Evolutionary conservation across 2,329 filamentous ascomycete genomes (phyloP).

Genomic region (Colletotrichum gloeosporioides): DNA sequence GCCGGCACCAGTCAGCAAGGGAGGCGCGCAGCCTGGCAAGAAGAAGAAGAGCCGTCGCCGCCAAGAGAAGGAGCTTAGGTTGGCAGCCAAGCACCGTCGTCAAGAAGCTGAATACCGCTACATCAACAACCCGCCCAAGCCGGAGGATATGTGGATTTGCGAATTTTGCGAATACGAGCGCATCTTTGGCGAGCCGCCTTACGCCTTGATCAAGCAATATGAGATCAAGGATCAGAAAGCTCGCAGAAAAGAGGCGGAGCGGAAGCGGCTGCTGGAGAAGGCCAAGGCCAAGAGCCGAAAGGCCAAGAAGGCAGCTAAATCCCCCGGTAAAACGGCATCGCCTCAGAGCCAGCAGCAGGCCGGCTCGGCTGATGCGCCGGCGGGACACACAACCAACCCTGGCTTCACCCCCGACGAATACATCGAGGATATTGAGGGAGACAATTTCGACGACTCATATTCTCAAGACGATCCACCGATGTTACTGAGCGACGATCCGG

Average conservation of each 20-base stretch:
- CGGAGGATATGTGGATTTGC: slow-evolving; percentile 89
- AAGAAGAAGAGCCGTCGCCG: slow-evolving; percentile 71
- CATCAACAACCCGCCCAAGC: slow-evolving; percentile 71
- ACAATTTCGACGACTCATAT: slow-evolving; percentile 2
- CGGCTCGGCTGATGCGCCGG: slow-evolving; percentile 25
- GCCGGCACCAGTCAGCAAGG: slow-evolving; percentile 38
- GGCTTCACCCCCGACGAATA: slow-evolving; percentile 38
- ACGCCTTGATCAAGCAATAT: slow-evolving; percentile 86
- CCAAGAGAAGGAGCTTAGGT: slow-evolving; percentile 72
- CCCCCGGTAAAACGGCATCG: slow-evolving; percentile 49
- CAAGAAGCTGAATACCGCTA: slow-evolving; percentile 80
- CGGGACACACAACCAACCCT: slow-evolving; percentile 44
- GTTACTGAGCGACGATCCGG: slow-evolving; percentile 20
- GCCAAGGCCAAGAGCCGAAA: slow-evolving; percentile 93
- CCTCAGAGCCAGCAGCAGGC: slow-evolving; percentile 26
- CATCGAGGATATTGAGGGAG: slow-evolving; percentile 1
- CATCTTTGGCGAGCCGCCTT: slow-evolving; percentile 88
- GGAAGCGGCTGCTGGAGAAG: slow-evolving; percentile 84
- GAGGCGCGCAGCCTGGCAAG: slow-evolving; percentile 37
- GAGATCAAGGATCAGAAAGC: slow-evolving; percentile 92
- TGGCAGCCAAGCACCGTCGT: slow-evolving; percentile 79
- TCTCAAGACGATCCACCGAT: slow-evolving; percentile 11
- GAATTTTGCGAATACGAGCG: slow-evolving; percentile 98
- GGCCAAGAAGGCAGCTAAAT: slow-evolving; percentile 81
- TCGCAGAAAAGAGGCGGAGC: slow-evolving; percentile 84